Evolutionary conservation across 2,329 filamentous ascomycete species (phyloP).

Genomic region (Claviceps paspali): DNA sequence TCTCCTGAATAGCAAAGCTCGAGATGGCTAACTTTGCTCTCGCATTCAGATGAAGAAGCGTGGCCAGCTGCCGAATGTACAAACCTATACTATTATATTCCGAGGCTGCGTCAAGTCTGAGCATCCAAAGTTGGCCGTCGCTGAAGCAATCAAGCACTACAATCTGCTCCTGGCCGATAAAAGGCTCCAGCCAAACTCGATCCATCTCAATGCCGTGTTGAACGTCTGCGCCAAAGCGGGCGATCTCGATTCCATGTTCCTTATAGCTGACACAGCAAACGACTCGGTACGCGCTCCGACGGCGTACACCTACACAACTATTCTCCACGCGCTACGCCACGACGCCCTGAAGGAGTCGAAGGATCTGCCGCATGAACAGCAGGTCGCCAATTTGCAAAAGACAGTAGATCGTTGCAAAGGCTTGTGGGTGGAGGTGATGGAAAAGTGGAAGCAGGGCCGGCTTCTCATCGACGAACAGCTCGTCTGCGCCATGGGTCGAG

Average conservation of each 20-base stretch:
- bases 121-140: conserved; percentile 43
- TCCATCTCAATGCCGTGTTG: conserved; percentile 81
- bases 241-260: conserved; percentile 71
- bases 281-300: conserved; percentile 48
- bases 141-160: conserved; percentile 61
- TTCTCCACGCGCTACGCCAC: conserved; percentile 59
- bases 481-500: conserved; percentile 63
- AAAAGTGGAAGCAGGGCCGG: conserved; percentile 58
- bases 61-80: conserved; percentile 59
- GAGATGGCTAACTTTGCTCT: neutral
- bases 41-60: conserved; percentile 78
- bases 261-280: conserved; percentile 57
- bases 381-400: conserved; percentile 20
- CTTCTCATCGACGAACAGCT: conserved; percentile 64
- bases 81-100: conserved; percentile 76
- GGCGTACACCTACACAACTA: conserved; percentile 60
- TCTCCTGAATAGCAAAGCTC: neutral
- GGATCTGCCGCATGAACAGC: conserved; percentile 15
- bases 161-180: conserved; percentile 53
- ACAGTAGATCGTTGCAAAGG: conserved; percentile 51
- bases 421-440: conserved; percentile 68
- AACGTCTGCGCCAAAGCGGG: conserved; percentile 59
- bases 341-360: conserved; percentile 13
- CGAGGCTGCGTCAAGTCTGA: conserved; percentile 51
- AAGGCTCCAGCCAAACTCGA: conserved; percentile 54